These are phyloP conservation scores for Canavalia gladiata DNA, from an alignment of 306 rosid species.

Conservation along the genomic window DNA sequence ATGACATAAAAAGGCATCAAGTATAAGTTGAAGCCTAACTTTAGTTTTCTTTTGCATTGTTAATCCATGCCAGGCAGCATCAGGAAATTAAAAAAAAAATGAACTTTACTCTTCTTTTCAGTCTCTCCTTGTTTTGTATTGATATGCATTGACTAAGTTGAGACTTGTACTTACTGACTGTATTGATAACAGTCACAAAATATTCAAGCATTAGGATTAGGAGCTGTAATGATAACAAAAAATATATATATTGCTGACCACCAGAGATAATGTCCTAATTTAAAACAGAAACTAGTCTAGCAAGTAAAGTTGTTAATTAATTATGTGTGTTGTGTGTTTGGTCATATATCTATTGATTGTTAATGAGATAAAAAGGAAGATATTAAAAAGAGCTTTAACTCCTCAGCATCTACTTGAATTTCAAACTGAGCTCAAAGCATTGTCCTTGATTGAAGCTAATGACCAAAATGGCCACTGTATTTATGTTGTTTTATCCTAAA, in stretches of 20 bases:
- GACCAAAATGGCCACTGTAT: not conserved
- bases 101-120: not conserved
- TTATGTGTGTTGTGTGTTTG: not conserved
- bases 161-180: not conserved
- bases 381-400: not conserved
- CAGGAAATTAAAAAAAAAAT: not conserved
- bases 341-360: conserved; percentile 17
- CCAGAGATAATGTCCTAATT: not conserved
- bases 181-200: not conserved
- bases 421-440: conserved; percentile 1
- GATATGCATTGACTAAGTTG: not conserved
- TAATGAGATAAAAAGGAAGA: not conserved
- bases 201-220: not conserved
- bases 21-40: not conserved
- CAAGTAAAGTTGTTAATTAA: not conserved
- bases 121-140: not conserved
- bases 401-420: conserved; percentile 16
- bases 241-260: not conserved
- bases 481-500: conserved; percentile 20
- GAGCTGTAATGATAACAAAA: not conserved
- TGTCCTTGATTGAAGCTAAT: conserved; percentile 13
- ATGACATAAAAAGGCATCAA: conserved; percentile 19
- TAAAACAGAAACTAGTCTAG: not conserved
- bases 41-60: not conserved
- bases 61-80: not conserved